phyloP scores from a whole-genome alignment of 2,329 filamentous ascomycete genomes.

The Trichoderma aggressivum region DNA sequence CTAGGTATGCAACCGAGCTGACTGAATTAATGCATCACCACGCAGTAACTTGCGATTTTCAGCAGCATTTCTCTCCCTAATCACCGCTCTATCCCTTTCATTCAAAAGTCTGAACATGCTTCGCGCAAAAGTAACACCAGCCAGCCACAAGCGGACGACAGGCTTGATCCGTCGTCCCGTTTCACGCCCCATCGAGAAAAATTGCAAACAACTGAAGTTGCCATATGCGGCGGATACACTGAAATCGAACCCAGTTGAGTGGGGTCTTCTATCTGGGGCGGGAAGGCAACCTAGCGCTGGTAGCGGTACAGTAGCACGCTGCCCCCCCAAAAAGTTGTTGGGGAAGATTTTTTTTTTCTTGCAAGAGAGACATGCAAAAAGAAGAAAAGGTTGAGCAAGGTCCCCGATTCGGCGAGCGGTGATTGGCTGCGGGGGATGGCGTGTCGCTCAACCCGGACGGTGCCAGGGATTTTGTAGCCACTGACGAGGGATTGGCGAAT shows the following conservation, averaged over 20 bases:
- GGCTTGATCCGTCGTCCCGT: neutral
- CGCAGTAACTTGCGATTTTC: too few relatives aligned
- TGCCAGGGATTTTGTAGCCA: neutral
- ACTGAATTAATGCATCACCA: neutral
- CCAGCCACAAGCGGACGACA: neutral
- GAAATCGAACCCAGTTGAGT: neutral
- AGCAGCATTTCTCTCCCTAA: neutral
- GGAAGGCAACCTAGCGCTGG: neutral
- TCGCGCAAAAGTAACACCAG: neutral
- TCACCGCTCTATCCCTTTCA: neutral
- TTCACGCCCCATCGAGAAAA: neutral
- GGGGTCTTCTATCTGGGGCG: neutral
- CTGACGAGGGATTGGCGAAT: neutral
- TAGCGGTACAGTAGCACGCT: neutral
- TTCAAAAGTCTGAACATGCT: neutral
- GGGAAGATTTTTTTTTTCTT: conserved; percentile 22
- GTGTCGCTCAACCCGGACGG: neutral
- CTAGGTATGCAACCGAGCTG: neutral
- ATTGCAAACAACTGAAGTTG: neutral
- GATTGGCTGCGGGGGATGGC: neutral
- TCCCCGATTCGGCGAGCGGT: conserved; percentile 19
- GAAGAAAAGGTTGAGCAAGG: conserved; percentile 22
- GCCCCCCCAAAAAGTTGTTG: conserved; percentile 32
- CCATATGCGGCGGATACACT: neutral
- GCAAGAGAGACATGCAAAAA: conserved; percentile 14